Evolutionary conservation across 345 rosid genomes (phyloP), one percentile per base, ranked within the genome.

Genomic region (Lenwebbia sp.): DNA sequence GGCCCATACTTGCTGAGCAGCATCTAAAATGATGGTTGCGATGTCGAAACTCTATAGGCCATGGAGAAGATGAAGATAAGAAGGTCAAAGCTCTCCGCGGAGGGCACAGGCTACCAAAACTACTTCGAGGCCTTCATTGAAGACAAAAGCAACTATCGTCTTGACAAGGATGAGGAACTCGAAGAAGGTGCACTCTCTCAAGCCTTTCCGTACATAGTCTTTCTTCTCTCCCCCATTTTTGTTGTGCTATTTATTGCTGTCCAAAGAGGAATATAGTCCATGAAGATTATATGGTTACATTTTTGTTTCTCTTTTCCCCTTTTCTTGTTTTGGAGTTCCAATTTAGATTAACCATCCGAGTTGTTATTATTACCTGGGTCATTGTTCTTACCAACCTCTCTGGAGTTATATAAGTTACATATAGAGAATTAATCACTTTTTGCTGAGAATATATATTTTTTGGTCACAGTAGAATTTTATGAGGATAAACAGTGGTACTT

Each of bases 21-120:
- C 40, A 50, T 53, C 78, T 33, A 70, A 9, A 70, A 70, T 70
- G 78, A 33, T 70, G 78, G 78, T 33, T 65, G 30, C 8, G 10
- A 8, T 62, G 78, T 23, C 41, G 9, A 33, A 33, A 33, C 25
- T 40, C 85, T 82, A 50, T 84, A 96, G 98, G 99, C 98, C 86
- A 95, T 95, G 98, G 96, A 94, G 87, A 92, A 93, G 92, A 87
- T 96, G 93, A 96, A 95, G 95, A 89, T 94, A 23, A 90, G 89
- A 19, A 91, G 89, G 57, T 92, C 95, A 47, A 91, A 87, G 84
- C 85, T 65, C 74, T 83, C 89, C 0, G 50, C 91, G 21, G 87
- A 56, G 62, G 91, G 87, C 90, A 86, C 88, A 5, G 98, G 92
- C 56, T 95, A 93, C 87, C 90, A 93, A 89, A 86, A 93, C 88